Evolutionary conservation across 495 filamentous ascomycete genomes (phyloP).

Genomic region (Niebla homalea): DNA sequence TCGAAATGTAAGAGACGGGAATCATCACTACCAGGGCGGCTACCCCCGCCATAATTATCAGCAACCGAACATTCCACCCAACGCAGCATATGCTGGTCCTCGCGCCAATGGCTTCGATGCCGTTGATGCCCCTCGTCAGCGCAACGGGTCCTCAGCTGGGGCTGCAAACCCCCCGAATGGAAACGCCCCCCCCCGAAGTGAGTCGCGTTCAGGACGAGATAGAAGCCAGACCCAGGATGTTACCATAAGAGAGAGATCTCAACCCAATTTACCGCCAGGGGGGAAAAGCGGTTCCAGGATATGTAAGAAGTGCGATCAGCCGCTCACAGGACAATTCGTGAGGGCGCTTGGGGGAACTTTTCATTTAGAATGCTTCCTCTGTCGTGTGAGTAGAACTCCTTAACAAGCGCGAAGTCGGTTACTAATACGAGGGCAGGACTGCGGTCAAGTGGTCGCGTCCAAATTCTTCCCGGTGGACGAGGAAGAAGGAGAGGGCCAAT

Average conservation of each 20-base stretch:
- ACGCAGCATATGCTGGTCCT: constrained; percentile 3
- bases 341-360: constrained; percentile 83
- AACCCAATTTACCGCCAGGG: constrained; percentile 30
- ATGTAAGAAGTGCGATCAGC: constrained; percentile 80
- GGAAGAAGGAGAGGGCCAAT: constrained; percentile 66
- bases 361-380: constrained; percentile 97
- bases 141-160: constrained; percentile 7
- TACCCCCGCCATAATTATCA: constrained; percentile 11
- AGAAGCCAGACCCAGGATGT: constrained; percentile 10
- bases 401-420: background rate
- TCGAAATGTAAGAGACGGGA: constrained; percentile 10
- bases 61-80: constrained; percentile 4
- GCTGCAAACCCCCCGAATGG: constrained; percentile 12
- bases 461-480: constrained; percentile 98
- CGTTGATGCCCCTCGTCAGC: constrained; percentile 5
- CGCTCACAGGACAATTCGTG: constrained; percentile 89
- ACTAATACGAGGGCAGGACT: constrained; percentile 54
- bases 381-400: constrained; percentile 52
- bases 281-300: constrained; percentile 38
- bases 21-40: constrained; percentile 7
- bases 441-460: constrained; percentile 87
- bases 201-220: constrained; percentile 10
- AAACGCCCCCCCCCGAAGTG: constrained; percentile 7
- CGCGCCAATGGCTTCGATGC: constrained; percentile 11
- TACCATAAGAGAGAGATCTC: constrained; percentile 24